These are phyloP conservation scores for Iris macrosiphon DNA, from an alignment of 106 monocot species.

Conservation along the genomic window DNA sequence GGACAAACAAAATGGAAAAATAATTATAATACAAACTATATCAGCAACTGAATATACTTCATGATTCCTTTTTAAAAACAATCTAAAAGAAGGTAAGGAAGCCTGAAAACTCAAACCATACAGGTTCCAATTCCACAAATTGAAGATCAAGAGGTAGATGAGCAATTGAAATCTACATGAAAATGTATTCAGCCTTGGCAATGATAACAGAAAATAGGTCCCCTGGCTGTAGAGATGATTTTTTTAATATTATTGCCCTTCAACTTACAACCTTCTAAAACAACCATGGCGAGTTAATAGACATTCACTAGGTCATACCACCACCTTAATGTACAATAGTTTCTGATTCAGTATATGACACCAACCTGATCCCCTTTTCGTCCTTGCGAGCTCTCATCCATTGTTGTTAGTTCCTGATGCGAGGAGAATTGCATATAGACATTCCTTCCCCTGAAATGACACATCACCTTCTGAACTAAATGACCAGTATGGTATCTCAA, in stretches of 20 bases:
- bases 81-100: not conserved
- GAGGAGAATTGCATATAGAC: constrained; percentile 66
- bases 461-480: not conserved
- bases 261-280: no score
- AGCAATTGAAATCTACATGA: not conserved
- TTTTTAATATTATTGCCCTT: no score
- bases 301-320: not conserved
- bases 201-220: no score
- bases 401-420: constrained; percentile 60
- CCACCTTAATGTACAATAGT: not conserved
- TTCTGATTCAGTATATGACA: not conserved
- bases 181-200: not conserved
- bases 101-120: not conserved
- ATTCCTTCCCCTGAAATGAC: constrained; percentile 52
- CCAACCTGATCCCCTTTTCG: constrained; percentile 42
- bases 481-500: not conserved
- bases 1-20: not conserved
- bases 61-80: not conserved
- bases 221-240: no score
- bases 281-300: no score
- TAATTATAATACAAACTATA: not conserved
- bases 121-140: not conserved
- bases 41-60: not conserved
- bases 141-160: not conserved
- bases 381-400: constrained; percentile 35